Percentiles rank a stretch among this genome's conserved stretches.
Conservation (phyloP, 768 basidiomycete genomes). For the Boletus huronensis region DNA sequence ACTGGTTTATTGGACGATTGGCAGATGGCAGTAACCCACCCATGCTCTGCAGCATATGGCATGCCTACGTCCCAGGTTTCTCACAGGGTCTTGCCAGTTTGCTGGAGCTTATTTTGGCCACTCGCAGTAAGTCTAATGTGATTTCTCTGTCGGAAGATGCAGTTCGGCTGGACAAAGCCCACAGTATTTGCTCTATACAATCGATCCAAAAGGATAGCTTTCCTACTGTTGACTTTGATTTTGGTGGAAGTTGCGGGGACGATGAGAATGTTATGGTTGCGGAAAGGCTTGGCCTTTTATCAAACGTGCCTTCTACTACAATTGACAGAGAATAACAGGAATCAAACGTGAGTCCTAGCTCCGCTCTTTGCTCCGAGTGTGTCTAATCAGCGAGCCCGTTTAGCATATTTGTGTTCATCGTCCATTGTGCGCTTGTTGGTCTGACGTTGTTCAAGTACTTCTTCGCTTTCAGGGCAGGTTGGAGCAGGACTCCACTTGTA, state of each 20-base stretch:
- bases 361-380: not conserved
- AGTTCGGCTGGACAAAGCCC: not conserved
- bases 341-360: conserved; percentile 11
- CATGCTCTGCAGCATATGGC: conserved; percentile 12
- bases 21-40: conserved; percentile 8
- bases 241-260: not conserved
- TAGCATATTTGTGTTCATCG: conserved; percentile 13
- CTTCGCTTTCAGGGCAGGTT: conserved; percentile 11
- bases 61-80: not conserved
- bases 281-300: not conserved
- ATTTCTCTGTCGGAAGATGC: not conserved
- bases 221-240: conserved; percentile 6
- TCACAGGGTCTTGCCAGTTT: conserved; percentile 9
- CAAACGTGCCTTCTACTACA: conserved; percentile 11
- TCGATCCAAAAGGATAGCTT: not conserved
- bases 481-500: conserved; percentile 19
- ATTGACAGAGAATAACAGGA: not conserved
- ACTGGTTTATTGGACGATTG: conserved; percentile 2
- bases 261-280: not conserved
- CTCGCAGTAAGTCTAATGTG: conserved; percentile 10
- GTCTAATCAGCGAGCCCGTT: not conserved
- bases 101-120: conserved; percentile 16
- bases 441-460: conserved; percentile 22
- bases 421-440: conserved; percentile 14
- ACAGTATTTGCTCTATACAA: conserved; percentile 17